Conservation (phyloP, 257 asterid species). For the Lithospermum erythrorhizon region DNA sequence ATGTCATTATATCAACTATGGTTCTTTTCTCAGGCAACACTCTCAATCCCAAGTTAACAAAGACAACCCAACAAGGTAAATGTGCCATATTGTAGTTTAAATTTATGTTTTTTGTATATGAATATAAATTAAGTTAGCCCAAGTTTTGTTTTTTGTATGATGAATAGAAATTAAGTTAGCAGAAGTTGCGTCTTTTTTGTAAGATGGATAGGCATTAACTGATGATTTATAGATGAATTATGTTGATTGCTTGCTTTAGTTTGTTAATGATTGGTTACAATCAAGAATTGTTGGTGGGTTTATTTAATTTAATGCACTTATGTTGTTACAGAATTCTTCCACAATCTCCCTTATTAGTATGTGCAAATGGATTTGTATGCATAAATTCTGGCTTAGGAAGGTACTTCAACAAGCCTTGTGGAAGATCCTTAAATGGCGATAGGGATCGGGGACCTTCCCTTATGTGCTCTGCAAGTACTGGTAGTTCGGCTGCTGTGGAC, state of each 20-base stretch:
- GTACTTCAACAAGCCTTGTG: slow-evolving; percentile 5
- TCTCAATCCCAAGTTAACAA: slow-evolving; percentile 10
- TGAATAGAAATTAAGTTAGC: not conserved
- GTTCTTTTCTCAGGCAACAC: slow-evolving; percentile 22
- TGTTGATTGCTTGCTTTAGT: not conserved
- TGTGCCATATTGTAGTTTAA: not conserved
- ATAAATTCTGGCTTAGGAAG: slow-evolving; percentile 10
- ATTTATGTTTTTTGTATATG: not conserved
- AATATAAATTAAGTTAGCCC: no score
- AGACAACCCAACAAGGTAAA: slow-evolving; percentile 23
- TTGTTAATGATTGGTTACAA: not conserved
- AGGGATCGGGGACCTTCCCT: slow-evolving; percentile 4
- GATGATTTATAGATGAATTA: no score
- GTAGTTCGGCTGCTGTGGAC: slow-evolving; percentile 13
- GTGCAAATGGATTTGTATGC: slow-evolving; percentile 21
- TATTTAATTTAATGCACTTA: not conserved
- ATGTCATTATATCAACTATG: slow-evolving; percentile 26
- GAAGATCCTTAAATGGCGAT: slow-evolving; percentile 15
- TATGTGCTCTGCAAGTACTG: slow-evolving; percentile 20
- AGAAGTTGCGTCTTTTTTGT: not conserved
- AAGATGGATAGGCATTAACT: no score
- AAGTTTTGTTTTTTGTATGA: no score
- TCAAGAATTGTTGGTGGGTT: not conserved
- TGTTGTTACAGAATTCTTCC: slow-evolving; percentile 32
- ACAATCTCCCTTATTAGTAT: slow-evolving; percentile 16